Conservation (phyloP, 1,139 yeast species). For the Taiozyma onychis region DNA sequence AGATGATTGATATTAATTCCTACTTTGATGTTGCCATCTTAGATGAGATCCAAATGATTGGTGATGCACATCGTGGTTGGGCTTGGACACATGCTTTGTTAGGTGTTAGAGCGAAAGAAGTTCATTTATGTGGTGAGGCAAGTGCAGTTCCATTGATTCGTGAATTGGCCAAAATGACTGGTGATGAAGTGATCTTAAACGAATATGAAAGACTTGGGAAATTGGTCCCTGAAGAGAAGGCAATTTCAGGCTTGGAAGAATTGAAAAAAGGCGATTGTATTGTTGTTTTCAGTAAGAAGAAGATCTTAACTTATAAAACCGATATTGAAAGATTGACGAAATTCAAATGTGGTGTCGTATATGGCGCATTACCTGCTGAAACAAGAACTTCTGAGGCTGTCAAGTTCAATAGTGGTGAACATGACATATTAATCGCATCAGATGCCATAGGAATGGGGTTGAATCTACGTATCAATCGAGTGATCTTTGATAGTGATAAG, state of each 20-base stretch:
- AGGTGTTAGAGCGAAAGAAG: constrained; percentile 80
- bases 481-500: constrained; percentile 60
- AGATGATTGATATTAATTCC: constrained; percentile 71
- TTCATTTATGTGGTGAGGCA: constrained; percentile 92
- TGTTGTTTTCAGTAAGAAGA: constrained; percentile 76
- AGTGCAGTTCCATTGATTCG: constrained; percentile 66
- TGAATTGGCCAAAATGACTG: constrained; percentile 58
- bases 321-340: constrained; percentile 56
- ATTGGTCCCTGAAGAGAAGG: constrained; percentile 46
- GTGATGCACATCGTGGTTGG: constrained; percentile 74
- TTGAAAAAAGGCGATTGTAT: constrained; percentile 78
- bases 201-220: constrained; percentile 72
- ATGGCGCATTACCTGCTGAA: constrained; percentile 96
- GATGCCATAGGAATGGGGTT: constrained; percentile 99
- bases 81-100: constrained; percentile 93
- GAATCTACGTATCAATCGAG: constrained; percentile 74
- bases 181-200: constrained; percentile 69
- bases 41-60: constrained; percentile 96
- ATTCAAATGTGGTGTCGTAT: constrained; percentile 78
- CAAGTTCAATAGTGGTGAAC: constrained; percentile 67
- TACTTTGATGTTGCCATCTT: constrained; percentile 83
- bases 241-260: constrained; percentile 31
- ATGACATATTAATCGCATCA: constrained; percentile 82
- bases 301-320: constrained; percentile 60
- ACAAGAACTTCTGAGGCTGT: constrained; percentile 81